Percentiles rank a stretch among this genome's conserved stretches.
phyloP scores from a whole-genome alignment of 176 grass and related monocot genomes.

The Thinopyrum elongatum region DNA sequence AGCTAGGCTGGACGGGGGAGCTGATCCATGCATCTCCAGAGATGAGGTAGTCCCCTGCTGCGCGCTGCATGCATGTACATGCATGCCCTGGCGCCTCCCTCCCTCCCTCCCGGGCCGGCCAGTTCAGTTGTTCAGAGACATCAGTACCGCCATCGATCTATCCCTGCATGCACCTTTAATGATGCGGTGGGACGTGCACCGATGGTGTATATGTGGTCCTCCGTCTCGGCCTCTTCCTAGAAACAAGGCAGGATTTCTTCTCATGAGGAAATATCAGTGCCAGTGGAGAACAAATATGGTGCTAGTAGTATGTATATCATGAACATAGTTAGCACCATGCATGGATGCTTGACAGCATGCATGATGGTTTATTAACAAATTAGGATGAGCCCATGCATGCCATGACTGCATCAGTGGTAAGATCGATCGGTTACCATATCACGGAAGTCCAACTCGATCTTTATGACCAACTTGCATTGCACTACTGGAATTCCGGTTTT shows the following conservation, averaged over 20 bases:
- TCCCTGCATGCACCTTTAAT: conserved; percentile 11
- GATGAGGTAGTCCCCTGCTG: conserved; percentile 24
- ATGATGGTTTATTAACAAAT: not conserved
- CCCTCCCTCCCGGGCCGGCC: not conserved
- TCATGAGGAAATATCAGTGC: no score
- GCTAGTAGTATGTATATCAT: not conserved
- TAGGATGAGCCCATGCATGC: not conserved
- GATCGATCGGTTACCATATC: no score
- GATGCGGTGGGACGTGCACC: not conserved
- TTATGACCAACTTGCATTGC: not conserved
- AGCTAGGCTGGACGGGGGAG: not conserved
- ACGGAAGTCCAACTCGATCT: no score
- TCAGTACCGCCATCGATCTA: not conserved
- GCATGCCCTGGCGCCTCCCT: not conserved
- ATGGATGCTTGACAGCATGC: not conserved
- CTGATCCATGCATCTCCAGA: conserved; percentile 7
- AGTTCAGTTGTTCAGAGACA: conserved; percentile 1
- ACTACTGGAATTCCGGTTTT: not conserved
- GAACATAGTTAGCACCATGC: not conserved
- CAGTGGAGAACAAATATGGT: no score
- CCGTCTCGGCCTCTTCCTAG: not conserved
- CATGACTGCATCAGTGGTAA: not conserved
- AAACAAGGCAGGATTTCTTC: not conserved
- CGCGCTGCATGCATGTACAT: not conserved
- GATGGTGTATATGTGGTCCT: conserved; percentile 5